Evolutionary conservation across 2,329 filamentous ascomycete genomes (phyloP).

Genomic region (Dactylellina parvicollis): DNA sequence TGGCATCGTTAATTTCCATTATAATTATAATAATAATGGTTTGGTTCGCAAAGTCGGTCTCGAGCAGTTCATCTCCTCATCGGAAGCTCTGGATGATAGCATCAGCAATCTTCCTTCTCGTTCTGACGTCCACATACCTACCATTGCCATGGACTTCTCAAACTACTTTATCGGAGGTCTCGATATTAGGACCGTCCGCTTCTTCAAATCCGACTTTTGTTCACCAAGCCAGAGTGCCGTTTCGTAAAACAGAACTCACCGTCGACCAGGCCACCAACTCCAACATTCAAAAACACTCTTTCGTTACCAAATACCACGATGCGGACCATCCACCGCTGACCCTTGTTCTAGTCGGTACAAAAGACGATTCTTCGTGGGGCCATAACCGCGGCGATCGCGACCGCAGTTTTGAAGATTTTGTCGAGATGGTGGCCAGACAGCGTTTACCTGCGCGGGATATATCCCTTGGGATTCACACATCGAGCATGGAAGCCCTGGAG

Average conservation of each 20-base stretch:
- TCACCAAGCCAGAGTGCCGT: neutral
- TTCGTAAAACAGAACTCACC: conserved; percentile 1
- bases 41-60: conserved; percentile 18
- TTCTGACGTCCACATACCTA: conserved; percentile 2
- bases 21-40: conserved; percentile 15
- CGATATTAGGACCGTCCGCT: neutral
- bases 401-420: conserved; percentile 19
- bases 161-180: neutral
- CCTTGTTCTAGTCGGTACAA: conserved; percentile 9
- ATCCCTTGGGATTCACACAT: conserved; percentile 16
- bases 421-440: conserved; percentile 20
- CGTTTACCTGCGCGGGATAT: conserved; percentile 6
- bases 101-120: neutral
- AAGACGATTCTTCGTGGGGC: conserved; percentile 27
- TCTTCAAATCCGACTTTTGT: neutral
- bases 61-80: neutral
- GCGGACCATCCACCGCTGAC: conserved; percentile 1
- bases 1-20: neutral
- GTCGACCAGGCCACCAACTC: conserved; percentile 4
- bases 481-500: neutral
- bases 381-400: neutral
- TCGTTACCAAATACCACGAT: conserved; percentile 27
- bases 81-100: conserved; percentile 9
- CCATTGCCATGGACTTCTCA: neutral
- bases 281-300: conserved; percentile 8